A percentile compares a stretch with the other conserved stretches of the same genome.
These are phyloP conservation scores for Mycena floridula DNA, from an alignment of 768 basidiomycete species.

Conservation along the genomic window DNA sequence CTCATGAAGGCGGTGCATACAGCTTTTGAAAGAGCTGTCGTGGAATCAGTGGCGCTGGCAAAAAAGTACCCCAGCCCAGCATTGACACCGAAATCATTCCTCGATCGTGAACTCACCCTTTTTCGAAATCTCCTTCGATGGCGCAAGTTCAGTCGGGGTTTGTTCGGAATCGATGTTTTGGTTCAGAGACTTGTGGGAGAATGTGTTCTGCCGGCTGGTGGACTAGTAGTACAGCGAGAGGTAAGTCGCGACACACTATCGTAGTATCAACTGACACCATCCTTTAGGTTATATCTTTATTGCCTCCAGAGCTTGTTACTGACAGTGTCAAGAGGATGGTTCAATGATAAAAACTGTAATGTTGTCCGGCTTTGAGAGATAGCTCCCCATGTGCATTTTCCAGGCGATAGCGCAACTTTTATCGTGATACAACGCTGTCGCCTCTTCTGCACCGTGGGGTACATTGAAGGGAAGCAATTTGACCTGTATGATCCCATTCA, in stretches of 20 bases:
- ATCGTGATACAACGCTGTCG: neutral
- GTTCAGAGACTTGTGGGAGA: constrained; percentile 50
- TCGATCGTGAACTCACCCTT: constrained; percentile 64
- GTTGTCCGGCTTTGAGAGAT: constrained; percentile 34
- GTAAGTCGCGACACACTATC: constrained; percentile 38
- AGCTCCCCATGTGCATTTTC: constrained; percentile 26
- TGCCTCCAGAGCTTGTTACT: constrained; percentile 20
- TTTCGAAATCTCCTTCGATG: constrained; percentile 68
- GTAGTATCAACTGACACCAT: constrained; percentile 4
- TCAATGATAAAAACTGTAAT: constrained; percentile 15
- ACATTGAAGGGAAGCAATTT: constrained; percentile 50
- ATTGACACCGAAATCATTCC: constrained; percentile 58
- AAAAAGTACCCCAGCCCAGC: constrained; percentile 55
- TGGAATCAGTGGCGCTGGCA: constrained; percentile 43
- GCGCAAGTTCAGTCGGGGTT: constrained; percentile 66
- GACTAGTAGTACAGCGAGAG: constrained; percentile 70
- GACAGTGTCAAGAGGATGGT: constrained; percentile 5
- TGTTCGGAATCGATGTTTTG: constrained; percentile 48
- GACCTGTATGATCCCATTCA: constrained; percentile 37
- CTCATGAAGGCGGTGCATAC: constrained; percentile 48
- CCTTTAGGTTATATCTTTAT: constrained; percentile 15
- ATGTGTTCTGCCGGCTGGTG: constrained; percentile 65
- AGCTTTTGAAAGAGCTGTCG: constrained; percentile 50
- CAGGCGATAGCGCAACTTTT: neutral
- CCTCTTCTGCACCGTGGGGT: constrained; percentile 10